Percentiles rank a stretch among this genome's conserved stretches.
Evolutionary conservation across 78 protist genomes (phyloP).

Genomic region (Paulinella micropora): DNA sequence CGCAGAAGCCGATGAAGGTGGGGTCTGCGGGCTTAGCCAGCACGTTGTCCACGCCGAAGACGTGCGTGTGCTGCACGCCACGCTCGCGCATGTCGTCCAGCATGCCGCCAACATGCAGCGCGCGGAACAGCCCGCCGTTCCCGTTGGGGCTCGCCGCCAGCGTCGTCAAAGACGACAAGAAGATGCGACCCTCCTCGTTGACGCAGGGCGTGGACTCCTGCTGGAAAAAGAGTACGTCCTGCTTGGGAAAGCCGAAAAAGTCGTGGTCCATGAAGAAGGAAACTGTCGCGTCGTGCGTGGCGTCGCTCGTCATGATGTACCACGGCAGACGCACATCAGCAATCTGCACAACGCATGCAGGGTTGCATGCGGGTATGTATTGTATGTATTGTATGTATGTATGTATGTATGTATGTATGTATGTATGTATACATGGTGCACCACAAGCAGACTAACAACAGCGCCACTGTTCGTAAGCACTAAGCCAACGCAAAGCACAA

Average conservation of each 20-base stretch:
- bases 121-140: conserved; percentile 23
- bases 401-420: background rate
- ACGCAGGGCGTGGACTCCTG: conserved; percentile 26
- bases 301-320: conserved; percentile 23
- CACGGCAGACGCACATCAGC: conserved; percentile 10
- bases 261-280: background rate
- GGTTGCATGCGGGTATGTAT: background rate
- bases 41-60: conserved; percentile 25
- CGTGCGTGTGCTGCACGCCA: conserved; percentile 2
- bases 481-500: too few species aligned
- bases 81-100: background rate
- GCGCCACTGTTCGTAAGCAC: too few species aligned
- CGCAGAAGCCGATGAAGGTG: conserved; percentile 16
- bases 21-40: conserved; percentile 28
- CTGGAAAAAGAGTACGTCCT: conserved; percentile 8
- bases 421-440: too few species aligned
- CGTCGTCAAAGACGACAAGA: background rate
- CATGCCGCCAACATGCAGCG: background rate
- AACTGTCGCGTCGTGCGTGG: conserved; percentile 14
- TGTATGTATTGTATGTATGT: background rate
- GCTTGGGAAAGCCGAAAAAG: conserved; percentile 5
- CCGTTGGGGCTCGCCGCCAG: conserved; percentile 38
- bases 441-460: too few species aligned
- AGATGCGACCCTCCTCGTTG: background rate
- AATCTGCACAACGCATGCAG: background rate